These are phyloP conservation scores for Chaetomium tenue DNA, from an alignment of 495 filamentous ascomycete species.

Conservation along the genomic window DNA sequence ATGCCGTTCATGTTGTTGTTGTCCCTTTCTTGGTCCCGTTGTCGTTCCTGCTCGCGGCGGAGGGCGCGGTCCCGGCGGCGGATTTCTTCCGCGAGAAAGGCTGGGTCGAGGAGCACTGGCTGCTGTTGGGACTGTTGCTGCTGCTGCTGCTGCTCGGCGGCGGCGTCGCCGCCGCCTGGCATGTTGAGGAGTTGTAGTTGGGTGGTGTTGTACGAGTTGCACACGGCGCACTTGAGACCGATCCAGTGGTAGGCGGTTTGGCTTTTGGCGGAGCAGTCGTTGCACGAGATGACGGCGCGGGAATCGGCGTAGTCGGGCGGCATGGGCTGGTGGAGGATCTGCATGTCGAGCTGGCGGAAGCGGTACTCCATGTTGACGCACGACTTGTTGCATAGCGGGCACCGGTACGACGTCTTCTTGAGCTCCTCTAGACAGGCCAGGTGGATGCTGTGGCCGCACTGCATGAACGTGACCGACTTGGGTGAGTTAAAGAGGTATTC, in stretches of 20 bases:
- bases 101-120: constrained; percentile 13
- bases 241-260: constrained; percentile 91
- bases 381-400: constrained; percentile 90
- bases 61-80: constrained; percentile 1
- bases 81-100: background rate
- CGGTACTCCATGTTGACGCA: constrained; percentile 96
- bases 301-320: constrained; percentile 76
- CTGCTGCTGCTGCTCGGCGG: background rate
- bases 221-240: constrained; percentile 83
- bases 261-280: constrained; percentile 87
- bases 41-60: constrained; percentile 3
- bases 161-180: constrained; percentile 21
- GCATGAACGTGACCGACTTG: constrained; percentile 85
- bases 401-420: constrained; percentile 84
- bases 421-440: constrained; percentile 79
- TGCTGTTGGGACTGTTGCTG: background rate
- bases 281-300: constrained; percentile 80
- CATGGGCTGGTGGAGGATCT: constrained; percentile 89
- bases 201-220: constrained; percentile 80
- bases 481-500: constrained; percentile 98
- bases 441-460: constrained; percentile 95
- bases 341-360: constrained; percentile 82
- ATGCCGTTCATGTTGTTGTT: background rate
- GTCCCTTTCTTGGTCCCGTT: background rate
- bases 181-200: constrained; percentile 59